These are phyloP conservation scores for Globisporangium spinosum DNA, from an alignment of 352 stramenopile species.

Conservation along the genomic window DNA sequence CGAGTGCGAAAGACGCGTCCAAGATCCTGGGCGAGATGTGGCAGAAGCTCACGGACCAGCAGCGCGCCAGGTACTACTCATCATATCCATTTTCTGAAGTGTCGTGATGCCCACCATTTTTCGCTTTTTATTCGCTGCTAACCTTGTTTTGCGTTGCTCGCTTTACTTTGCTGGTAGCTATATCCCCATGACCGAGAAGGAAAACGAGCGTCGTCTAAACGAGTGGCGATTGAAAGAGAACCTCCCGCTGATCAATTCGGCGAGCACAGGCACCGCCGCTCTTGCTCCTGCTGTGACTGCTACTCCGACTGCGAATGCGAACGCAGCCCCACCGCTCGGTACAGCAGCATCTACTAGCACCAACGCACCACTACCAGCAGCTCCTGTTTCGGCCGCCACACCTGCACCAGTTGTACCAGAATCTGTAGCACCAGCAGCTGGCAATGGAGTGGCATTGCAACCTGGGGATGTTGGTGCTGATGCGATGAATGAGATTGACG, in stretches of 20 bases:
- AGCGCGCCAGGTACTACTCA: slow-evolving; percentile 48
- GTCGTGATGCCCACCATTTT: background rate
- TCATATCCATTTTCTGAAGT: background rate
- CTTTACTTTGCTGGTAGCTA: slow-evolving; percentile 27
- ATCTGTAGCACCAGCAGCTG: background rate
- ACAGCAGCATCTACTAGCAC: too few species aligned
- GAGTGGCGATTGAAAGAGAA: slow-evolving; percentile 82
- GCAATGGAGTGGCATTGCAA: background rate
- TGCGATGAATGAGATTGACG: background rate
- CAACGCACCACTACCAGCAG: background rate
- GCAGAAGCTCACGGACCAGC: slow-evolving; percentile 76
- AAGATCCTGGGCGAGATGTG: slow-evolving; percentile 84
- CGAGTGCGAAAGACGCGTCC: slow-evolving; percentile 75
- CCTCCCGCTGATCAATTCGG: slow-evolving; percentile 22
- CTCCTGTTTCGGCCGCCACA: background rate
- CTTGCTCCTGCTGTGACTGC: background rate
- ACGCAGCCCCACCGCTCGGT: background rate
- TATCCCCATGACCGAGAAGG: slow-evolving; percentile 71
- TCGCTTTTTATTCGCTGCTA: background rate
- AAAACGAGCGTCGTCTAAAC: slow-evolving; percentile 70
- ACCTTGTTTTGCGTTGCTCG: slow-evolving; percentile 1
- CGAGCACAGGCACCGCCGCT: background rate
- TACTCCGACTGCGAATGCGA: background rate
- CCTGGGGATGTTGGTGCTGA: background rate
- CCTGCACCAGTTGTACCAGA: background rate